phyloP scores from a whole-genome alignment of 148 eudicot species.

The Suaeda aralocaspica region DNA sequence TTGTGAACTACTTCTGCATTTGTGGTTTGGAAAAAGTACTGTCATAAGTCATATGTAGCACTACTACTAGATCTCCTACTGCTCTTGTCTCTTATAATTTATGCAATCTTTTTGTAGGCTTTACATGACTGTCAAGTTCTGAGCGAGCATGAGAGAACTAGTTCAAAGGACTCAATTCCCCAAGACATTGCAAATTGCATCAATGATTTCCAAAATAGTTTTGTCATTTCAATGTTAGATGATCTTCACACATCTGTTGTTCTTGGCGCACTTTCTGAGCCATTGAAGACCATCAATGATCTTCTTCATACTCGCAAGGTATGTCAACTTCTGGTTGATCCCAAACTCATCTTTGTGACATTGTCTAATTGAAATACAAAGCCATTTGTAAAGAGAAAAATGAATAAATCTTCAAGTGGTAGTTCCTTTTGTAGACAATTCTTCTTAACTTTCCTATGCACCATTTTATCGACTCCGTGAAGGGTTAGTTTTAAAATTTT shows the following conservation, averaged over 20 bases:
- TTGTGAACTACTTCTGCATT: not conserved
- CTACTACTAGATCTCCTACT: not conserved
- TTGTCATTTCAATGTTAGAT: conserved; percentile 65
- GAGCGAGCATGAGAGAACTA: conserved; percentile 39
- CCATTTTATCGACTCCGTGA: not conserved
- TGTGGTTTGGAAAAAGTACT: conserved; percentile 1
- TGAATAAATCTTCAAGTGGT: not conserved
- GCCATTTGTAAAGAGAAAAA: not conserved
- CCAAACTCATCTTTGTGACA: not conserved
- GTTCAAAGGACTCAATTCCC: conserved; percentile 44
- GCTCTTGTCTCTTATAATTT: not conserved
- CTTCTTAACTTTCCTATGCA: not conserved
- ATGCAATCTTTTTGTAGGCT: conserved; percentile 43
- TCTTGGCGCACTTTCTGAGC: conserved; percentile 80
- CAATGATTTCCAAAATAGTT: conserved; percentile 51
- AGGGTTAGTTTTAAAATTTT: not conserved
- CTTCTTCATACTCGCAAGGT: conserved; percentile 93
- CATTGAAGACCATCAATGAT: conserved; percentile 80
- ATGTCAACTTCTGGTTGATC: conserved; percentile 17
- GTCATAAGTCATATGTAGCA: conserved; percentile 2
- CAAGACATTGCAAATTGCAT: conserved; percentile 46
- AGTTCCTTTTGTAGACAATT: not conserved
- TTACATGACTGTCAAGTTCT: conserved; percentile 65
- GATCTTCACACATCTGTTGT: conserved; percentile 81
- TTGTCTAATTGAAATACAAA: not conserved